phyloP scores from a whole-genome alignment of 2,329 filamentous ascomycete species.

The Talaromyces sp. region DNA sequence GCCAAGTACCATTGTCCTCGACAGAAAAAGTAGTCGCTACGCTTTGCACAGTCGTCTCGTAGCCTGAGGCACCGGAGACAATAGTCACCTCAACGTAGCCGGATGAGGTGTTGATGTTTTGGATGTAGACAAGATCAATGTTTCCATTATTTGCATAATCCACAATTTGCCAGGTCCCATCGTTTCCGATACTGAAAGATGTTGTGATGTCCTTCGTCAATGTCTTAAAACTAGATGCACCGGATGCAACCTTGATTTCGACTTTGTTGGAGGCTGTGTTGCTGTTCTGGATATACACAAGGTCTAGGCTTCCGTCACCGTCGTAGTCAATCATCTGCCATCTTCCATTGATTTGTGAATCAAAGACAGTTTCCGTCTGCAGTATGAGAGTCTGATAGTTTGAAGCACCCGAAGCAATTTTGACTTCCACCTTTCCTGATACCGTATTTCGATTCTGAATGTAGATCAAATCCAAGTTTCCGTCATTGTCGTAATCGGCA shows the following conservation, averaged over 20 bases:
- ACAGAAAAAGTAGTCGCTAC: slow-evolving; percentile 3
- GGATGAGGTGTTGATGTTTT: background rate
- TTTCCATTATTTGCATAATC: background rate
- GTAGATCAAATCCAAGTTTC: slow-evolving; percentile 16
- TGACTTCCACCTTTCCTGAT: slow-evolving; percentile 17
- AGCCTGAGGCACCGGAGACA: slow-evolving; percentile 17
- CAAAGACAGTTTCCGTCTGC: slow-evolving; percentile 60
- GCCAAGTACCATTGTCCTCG: slow-evolving; percentile 7
- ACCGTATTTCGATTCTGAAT: slow-evolving; percentile 19
- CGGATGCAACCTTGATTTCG: slow-evolving; percentile 5
- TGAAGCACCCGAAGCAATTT: slow-evolving; percentile 17
- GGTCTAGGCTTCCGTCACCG: slow-evolving; percentile 10
- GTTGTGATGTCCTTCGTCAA: background rate
- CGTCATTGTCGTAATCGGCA: slow-evolving; percentile 16
- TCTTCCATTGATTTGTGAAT: slow-evolving; percentile 13
- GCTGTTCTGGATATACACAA: slow-evolving; percentile 2
- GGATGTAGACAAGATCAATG: slow-evolving; percentile 3
- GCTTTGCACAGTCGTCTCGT: slow-evolving; percentile 51
- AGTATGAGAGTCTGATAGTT: slow-evolving; percentile 56
- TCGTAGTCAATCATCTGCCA: slow-evolving; percentile 19
- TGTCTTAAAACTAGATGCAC: background rate
- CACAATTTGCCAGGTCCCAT: slow-evolving; percentile 1
- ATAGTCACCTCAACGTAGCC: slow-evolving; percentile 12
- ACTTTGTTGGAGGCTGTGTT: slow-evolving; percentile 3
- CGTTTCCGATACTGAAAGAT: background rate